Conservation (phyloP, 2,329 filamentous ascomycete genomes). For the Trichoderma hamatum region DNA sequence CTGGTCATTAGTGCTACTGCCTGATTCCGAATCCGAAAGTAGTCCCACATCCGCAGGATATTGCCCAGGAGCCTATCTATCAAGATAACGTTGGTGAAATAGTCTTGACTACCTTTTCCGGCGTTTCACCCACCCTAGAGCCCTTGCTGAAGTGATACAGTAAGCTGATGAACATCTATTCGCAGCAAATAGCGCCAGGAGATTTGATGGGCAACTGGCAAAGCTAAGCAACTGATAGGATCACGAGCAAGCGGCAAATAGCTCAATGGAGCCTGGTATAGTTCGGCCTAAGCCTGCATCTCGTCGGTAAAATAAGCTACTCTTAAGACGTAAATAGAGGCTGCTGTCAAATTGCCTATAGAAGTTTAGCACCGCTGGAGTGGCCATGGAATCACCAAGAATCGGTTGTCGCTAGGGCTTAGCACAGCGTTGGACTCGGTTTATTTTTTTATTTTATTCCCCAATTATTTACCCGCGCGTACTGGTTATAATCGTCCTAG, state of each 20-base stretch:
- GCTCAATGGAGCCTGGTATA: background rate
- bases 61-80: background rate
- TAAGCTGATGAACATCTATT: background rate
- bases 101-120: background rate
- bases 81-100: background rate
- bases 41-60: background rate
- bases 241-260: background rate
- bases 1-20: background rate
- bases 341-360: slow-evolving; percentile 13
- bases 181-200: background rate
- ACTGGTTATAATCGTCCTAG: background rate
- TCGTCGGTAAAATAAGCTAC: background rate
- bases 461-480: background rate
- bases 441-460: background rate
- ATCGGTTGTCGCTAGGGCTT: background rate
- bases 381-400: background rate
- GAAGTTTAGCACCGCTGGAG: background rate
- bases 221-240: background rate
- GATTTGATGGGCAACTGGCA: background rate
- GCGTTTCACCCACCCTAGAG: background rate
- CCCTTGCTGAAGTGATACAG: background rate
- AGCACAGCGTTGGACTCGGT: background rate
- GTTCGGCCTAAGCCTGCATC: background rate
- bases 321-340: slow-evolving; percentile 4
- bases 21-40: background rate